Conservation (phyloP, 129 eudicot species). For the Tagetes patula region DNA sequence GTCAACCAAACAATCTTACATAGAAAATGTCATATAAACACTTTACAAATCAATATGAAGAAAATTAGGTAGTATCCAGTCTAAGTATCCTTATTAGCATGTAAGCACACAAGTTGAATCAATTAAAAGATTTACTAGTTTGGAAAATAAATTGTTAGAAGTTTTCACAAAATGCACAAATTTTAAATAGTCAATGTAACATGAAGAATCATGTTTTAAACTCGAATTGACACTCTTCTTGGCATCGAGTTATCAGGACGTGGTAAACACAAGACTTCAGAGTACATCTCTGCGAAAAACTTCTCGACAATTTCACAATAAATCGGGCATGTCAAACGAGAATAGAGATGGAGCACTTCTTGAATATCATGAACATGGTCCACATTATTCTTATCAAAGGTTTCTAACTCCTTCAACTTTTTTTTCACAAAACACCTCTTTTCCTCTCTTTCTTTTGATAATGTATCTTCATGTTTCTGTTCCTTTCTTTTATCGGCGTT, state of each 20-base stretch:
- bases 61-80: neutral
- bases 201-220: slow-evolving; percentile 2
- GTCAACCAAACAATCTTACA: slow-evolving; percentile 19
- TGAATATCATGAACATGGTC: slow-evolving; percentile 51
- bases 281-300: slow-evolving; percentile 43
- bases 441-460: slow-evolving; percentile 18
- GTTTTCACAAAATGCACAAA: neutral
- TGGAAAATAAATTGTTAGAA: neutral
- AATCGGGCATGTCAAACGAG: slow-evolving; percentile 48
- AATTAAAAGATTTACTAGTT: neutral
- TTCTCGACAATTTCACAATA: slow-evolving; percentile 52
- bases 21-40: neutral
- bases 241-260: slow-evolving; percentile 9
- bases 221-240: slow-evolving; percentile 4
- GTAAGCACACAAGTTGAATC: neutral
- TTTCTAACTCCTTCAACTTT: slow-evolving; percentile 47
- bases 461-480: slow-evolving; percentile 16
- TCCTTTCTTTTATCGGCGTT: slow-evolving; percentile 9
- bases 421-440: slow-evolving; percentile 26
- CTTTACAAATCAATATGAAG: slow-evolving; percentile 17
- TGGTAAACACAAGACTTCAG: slow-evolving; percentile 24
- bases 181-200: neutral
- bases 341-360: slow-evolving; percentile 46
- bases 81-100: neutral
- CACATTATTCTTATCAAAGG: slow-evolving; percentile 40